These are phyloP conservation scores for Pythium brassicae DNA, from an alignment of 352 stramenopile genomes.

Conservation along the genomic window DNA sequence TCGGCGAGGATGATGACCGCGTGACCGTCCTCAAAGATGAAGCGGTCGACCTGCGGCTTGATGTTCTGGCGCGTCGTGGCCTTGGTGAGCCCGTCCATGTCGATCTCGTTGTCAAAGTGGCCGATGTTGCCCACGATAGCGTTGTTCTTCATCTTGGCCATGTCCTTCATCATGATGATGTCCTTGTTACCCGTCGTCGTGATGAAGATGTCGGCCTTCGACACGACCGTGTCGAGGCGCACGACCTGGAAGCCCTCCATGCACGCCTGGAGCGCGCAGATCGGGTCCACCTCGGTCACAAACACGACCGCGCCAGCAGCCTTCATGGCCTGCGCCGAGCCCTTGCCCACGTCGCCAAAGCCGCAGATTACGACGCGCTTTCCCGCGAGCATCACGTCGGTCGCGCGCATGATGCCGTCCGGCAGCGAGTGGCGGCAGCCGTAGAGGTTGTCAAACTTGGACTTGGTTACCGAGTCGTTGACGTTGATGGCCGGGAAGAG, in stretches of 20 bases:
- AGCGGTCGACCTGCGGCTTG: slow-evolving; percentile 99
- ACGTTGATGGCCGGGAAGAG: slow-evolving; percentile 99
- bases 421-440: slow-evolving; percentile 98
- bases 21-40: slow-evolving; percentile 95
- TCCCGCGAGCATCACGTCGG: slow-evolving; percentile 98
- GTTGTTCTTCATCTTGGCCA: slow-evolving; percentile 99
- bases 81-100: slow-evolving; percentile 93
- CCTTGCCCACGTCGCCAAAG: slow-evolving; percentile 98
- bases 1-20: slow-evolving; percentile 97
- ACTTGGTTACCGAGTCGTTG: slow-evolving; percentile 99
- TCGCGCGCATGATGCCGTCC: slow-evolving; percentile 98
- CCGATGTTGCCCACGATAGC: slow-evolving; percentile 99
- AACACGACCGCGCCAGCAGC: slow-evolving; percentile 95
- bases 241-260: slow-evolving; percentile 98
- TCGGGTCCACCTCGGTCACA: slow-evolving; percentile 98
- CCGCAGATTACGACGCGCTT: slow-evolving; percentile 98
- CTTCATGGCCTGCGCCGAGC: slow-evolving; percentile 97
- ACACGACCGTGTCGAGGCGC: slow-evolving; percentile 90
- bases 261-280: slow-evolving; percentile 97
- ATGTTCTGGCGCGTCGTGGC: slow-evolving; percentile 95
- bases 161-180: slow-evolving; percentile 96
- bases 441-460: slow-evolving; percentile 99
- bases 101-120: slow-evolving; percentile 99
- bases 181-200: slow-evolving; percentile 99
- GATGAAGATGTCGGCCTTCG: slow-evolving; percentile 96